These are phyloP conservation scores for Pholiota microspora DNA, from an alignment of 768 basidiomycete genomes.

Conservation along the genomic window DNA sequence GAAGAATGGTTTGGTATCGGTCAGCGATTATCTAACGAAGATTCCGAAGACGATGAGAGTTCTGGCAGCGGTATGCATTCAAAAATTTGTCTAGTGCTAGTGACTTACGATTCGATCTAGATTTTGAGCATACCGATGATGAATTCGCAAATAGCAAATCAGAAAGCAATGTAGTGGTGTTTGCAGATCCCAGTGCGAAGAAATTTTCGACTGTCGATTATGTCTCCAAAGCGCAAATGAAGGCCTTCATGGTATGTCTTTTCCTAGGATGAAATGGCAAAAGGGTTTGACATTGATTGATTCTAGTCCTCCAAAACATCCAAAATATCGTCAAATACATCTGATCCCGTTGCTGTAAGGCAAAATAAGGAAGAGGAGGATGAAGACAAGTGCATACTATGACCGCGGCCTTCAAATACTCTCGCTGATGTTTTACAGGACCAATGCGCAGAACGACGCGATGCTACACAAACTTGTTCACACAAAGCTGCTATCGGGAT, in stretches of 20 bases:
- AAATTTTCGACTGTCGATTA: constrained; percentile 11
- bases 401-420: neutral
- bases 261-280: constrained; percentile 1
- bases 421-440: constrained; percentile 37
- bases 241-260: constrained; percentile 70
- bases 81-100: neutral
- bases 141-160: constrained; percentile 35
- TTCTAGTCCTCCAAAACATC: constrained; percentile 83
- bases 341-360: constrained; percentile 17
- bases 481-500: constrained; percentile 76
- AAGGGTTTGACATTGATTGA: neutral
- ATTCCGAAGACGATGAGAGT: constrained; percentile 11
- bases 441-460: constrained; percentile 76
- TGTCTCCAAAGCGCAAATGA: constrained; percentile 45
- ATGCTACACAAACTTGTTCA: constrained; percentile 78
- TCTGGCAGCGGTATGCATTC: constrained; percentile 8
- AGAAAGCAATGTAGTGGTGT: constrained; percentile 51
- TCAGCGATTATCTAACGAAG: constrained; percentile 15
- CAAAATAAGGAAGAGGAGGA: constrained; percentile 42
- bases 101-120: constrained; percentile 11
- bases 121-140: constrained; percentile 45
- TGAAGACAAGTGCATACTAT: constrained; percentile 47
- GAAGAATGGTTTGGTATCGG: constrained; percentile 42
- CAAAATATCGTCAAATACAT: constrained; percentile 44
- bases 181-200: constrained; percentile 31